Percentiles rank a stretch among this genome's conserved stretches.
Evolutionary conservation across 306 rosid genomes (phyloP).

Genomic region (Oxytropis ochrocephala): DNA sequence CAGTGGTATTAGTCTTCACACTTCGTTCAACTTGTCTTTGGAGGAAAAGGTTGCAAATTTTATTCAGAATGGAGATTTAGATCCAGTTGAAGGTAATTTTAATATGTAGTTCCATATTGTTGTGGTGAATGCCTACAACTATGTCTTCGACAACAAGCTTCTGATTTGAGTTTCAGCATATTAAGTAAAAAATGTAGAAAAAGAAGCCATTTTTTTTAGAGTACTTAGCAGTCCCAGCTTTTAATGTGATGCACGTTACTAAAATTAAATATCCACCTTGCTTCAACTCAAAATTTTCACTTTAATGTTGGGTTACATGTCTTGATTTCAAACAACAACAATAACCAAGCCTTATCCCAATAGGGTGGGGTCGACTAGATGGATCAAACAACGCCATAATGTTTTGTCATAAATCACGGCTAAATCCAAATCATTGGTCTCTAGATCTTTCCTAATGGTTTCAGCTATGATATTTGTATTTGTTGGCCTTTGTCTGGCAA

Average conservation of each 20-base stretch:
- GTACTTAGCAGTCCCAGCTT: background rate
- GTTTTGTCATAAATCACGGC: too few species aligned
- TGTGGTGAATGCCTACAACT: conserved; percentile 7
- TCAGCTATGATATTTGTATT: too few species aligned
- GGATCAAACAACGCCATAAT: too few species aligned
- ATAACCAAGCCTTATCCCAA: too few species aligned
- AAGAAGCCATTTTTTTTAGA: background rate
- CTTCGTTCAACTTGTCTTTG: conserved; percentile 33
- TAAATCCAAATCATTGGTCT: too few species aligned
- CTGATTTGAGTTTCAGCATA: conserved; percentile 21
- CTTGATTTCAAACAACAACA: background rate
- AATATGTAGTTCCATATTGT: background rate
- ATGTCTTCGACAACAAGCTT: conserved; percentile 6
- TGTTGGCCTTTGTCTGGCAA: background rate
- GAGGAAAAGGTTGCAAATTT: conserved; percentile 70
- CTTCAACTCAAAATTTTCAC: background rate
- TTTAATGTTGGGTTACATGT: background rate
- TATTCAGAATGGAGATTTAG: conserved; percentile 74
- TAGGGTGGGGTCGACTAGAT: too few species aligned
- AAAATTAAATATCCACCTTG: background rate
- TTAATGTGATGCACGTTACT: background rate
- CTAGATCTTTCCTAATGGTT: too few species aligned
- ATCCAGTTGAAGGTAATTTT: conserved; percentile 57
- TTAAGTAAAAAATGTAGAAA: background rate
- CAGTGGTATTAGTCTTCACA: conserved; percentile 18